Evolutionary conservation across 768 basidiomycete genomes (phyloP).

Genomic region (Tylopilus vinaceipallidus): DNA sequence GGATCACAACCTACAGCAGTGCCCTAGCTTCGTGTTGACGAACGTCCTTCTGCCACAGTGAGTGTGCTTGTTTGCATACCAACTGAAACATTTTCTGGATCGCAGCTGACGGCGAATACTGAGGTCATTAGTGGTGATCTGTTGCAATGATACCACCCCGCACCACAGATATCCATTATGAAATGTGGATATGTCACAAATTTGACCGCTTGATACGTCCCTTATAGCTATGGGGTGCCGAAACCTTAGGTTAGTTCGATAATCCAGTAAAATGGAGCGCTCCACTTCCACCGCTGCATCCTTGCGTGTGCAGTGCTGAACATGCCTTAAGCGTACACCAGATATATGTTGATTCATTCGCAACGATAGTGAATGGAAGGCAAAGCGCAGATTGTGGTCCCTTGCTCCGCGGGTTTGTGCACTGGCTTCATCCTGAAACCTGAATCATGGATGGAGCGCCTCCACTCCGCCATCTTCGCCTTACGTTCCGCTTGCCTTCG

Average conservation of each 20-base stretch:
- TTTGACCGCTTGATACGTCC: conserved; percentile 1
- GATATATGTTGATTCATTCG: background rate
- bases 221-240: conserved; percentile 1
- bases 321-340: background rate
- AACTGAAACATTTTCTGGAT: background rate
- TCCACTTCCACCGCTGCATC: conserved; percentile 3
- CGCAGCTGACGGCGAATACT: conserved; percentile 8
- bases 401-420: background rate
- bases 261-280: conserved; percentile 1
- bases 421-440: background rate
- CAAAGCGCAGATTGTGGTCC: background rate
- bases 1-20: background rate
- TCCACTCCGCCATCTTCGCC: background rate
- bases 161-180: conserved; percentile 10
- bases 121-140: conserved; percentile 9
- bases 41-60: background rate
- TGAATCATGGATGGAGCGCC: background rate
- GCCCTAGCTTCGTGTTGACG: background rate
- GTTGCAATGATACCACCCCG: conserved; percentile 15
- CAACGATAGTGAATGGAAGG: background rate
- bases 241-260: background rate
- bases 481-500: conserved; percentile 3
- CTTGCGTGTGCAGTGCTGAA: conserved; percentile 1
- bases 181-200: conserved; percentile 2
- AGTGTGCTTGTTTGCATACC: background rate